A percentile compares a stretch with the other conserved stretches of the same genome.
phyloP scores from a whole-genome alignment of 2,329 filamentous ascomycete species.

The Dichotomopilus funicola region DNA sequence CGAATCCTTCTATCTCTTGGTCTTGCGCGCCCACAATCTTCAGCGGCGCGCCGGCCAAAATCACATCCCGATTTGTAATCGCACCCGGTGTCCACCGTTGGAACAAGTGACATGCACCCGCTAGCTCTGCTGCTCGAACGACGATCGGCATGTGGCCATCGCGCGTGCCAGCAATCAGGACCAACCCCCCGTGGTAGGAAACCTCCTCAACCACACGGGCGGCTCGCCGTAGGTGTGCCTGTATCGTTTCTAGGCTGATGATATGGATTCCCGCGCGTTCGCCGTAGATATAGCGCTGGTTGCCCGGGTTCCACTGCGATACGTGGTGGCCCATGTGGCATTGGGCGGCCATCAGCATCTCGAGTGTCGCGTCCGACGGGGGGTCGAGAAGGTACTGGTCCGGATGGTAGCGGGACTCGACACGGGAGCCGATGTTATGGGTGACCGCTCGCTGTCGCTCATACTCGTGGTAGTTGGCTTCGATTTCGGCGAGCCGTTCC shows the following conservation, averaged over 20 bases:
- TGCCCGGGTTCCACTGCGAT: conserved; percentile 88
- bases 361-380: conserved; percentile 78
- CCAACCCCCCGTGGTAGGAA: conserved; percentile 70
- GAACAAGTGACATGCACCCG: conserved; percentile 80
- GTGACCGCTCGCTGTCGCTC: conserved; percentile 41
- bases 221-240: conserved; percentile 82
- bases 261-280: conserved; percentile 85
- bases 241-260: conserved; percentile 83
- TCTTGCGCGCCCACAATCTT: conserved; percentile 77
- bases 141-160: conserved; percentile 74
- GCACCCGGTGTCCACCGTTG: conserved; percentile 86
- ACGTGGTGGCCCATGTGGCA: conserved; percentile 86
- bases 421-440: conserved; percentile 40
- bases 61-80: conserved; percentile 89
- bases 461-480: conserved; percentile 32
- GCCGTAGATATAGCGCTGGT: conserved; percentile 90
- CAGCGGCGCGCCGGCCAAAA: conserved; percentile 62
- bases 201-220: conserved; percentile 90
- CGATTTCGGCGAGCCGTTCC: conserved; percentile 24
- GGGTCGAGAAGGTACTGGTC: conserved; percentile 63
- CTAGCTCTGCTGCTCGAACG: conserved; percentile 70
- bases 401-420: conserved; percentile 56
- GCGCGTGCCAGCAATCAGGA: conserved; percentile 86
- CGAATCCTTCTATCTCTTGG: conserved; percentile 52
- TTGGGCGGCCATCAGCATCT: conserved; percentile 82